Base-by-base conservation (phyloP, 1,284 basidiomycete genomes). In the Leccinum insigne region DNA sequence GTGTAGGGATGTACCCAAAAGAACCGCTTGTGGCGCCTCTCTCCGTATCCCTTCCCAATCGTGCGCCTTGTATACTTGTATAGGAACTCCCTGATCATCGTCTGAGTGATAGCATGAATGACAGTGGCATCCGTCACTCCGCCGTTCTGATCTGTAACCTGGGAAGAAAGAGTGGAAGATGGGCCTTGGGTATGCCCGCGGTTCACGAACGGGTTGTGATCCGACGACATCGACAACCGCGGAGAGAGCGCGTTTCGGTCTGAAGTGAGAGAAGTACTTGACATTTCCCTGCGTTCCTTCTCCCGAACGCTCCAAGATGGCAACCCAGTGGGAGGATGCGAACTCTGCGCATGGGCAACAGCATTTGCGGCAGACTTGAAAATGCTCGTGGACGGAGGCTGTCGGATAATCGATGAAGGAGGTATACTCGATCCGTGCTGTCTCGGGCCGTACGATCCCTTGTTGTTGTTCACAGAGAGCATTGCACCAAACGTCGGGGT, bases 1-100 rank as follows among this genome's bases (percentile, higher is more conserved):
- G 96, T 99, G 77, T 99, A 99, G 29, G 98, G 98, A 79, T 99
- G 97, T 14, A 99, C 90, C 96, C 98, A 99, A 85, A 99, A 98
- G 90, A 98, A 99, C 47, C 98, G 86, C 77, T 89, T 91, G 80
- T 99, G 98, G 62, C 96, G 84, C 77, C 90, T 91, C 77, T 96
- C 94, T 32, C 94, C 94, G 75, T 95, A 86, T 8, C 95, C 95
- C 75, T 94, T 95, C 35, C 95, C 95, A 72, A 99, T 89, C n/a
- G 93, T 81, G 67, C 89, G 88, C 63, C 97, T 87, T 10, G 96
- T 98, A 80, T 99, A 99, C 84, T 99, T 99, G 88, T 93, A 95
- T 80, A 99, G 80, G 80, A 96, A 99, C 83, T 99, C 97, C 69
- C 97, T 96, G 71, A 99, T 99, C 97, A 99, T 99, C 23, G 96